These are phyloP conservation scores for Ustilago sp. DNA, from an alignment of 1,284 basidiomycete genomes.

Conservation along the genomic window DNA sequence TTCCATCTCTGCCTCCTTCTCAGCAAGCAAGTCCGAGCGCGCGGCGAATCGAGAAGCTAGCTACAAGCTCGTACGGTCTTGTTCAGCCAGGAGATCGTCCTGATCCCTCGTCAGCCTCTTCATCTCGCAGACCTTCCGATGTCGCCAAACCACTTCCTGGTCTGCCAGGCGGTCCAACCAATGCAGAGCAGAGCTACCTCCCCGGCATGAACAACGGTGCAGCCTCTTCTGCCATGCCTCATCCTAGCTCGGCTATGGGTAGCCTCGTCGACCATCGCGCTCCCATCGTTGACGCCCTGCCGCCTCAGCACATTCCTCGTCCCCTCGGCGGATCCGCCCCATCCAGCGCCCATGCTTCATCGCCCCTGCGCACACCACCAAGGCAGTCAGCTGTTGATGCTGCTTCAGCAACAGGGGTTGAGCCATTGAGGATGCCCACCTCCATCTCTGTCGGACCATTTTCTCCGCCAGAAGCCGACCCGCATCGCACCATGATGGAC, in stretches of 20 bases:
- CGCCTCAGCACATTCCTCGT: conserved; percentile 60
- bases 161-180: conserved; percentile 24
- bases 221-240: conserved; percentile 5
- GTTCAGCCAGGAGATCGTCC: conserved; percentile 44
- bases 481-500: conserved; percentile 55
- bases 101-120: conserved; percentile 10
- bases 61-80: conserved; percentile 35
- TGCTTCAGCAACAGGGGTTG: conserved; percentile 8
- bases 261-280: conserved; percentile 26
- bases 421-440: conserved; percentile 28
- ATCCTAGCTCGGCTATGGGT: conserved; percentile 2
- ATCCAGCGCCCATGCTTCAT: conserved; percentile 14
- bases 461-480: conserved; percentile 54
- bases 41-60: conserved; percentile 26
- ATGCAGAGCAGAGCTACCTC: conserved; percentile 40
- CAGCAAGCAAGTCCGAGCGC: conserved; percentile 20
- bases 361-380: conserved; percentile 31
- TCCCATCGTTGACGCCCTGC: conserved; percentile 23
- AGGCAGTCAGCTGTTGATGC: conserved; percentile 17
- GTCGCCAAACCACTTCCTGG: conserved; percentile 51
- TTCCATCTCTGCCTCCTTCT: conserved; percentile 9
- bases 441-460: conserved; percentile 36
- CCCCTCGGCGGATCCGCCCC: conserved; percentile 20
- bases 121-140: conserved; percentile 26
- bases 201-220: conserved; percentile 20